Conservation (phyloP, 306 rosid species). For the Elaeagnus macrophylla region DNA sequence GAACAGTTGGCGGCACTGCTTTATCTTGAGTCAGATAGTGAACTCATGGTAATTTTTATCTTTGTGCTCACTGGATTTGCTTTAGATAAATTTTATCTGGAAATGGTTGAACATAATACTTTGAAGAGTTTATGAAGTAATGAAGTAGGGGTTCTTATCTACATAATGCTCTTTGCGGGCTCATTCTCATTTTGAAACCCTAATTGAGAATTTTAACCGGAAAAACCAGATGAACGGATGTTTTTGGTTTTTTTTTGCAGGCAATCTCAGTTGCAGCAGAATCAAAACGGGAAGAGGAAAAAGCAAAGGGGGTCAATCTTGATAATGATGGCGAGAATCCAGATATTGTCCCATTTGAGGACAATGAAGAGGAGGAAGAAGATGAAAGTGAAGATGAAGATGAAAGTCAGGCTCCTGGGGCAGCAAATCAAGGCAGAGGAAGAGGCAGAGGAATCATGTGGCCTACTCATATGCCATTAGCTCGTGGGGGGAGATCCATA, state of each 20-base stretch:
- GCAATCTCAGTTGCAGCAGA: conserved; percentile 84
- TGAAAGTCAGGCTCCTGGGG: conserved; percentile 58
- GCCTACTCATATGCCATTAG: conserved; percentile 91
- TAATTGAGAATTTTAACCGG: no score
- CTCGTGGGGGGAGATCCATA: conserved; percentile 79
- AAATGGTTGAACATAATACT: no score
- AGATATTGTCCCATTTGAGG: conserved; percentile 96
- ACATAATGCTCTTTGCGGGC: no score
- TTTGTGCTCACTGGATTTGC: not conserved
- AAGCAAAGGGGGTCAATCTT: conserved; percentile 90
- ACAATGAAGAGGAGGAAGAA: conserved; percentile 99
- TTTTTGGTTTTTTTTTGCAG: conserved; percentile 26
- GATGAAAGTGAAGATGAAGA: conserved; percentile 98
- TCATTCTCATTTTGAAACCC: no score
- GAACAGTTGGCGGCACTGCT: conserved; percentile 96
- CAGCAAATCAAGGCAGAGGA: conserved; percentile 71
- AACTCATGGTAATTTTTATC: conserved; percentile 75
- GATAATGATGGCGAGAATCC: conserved; percentile 84
- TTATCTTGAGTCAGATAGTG: conserved; percentile 95
- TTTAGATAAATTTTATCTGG: no score
- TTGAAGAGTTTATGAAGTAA: no score
- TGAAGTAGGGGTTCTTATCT: no score
- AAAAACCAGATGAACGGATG: no score
- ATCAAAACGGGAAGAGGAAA: conserved; percentile 93
- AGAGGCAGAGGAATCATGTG: conserved; percentile 94